These are phyloP conservation scores for Larix sibirica DNA, from an alignment of 83 land plant species.

Conservation along the genomic window DNA sequence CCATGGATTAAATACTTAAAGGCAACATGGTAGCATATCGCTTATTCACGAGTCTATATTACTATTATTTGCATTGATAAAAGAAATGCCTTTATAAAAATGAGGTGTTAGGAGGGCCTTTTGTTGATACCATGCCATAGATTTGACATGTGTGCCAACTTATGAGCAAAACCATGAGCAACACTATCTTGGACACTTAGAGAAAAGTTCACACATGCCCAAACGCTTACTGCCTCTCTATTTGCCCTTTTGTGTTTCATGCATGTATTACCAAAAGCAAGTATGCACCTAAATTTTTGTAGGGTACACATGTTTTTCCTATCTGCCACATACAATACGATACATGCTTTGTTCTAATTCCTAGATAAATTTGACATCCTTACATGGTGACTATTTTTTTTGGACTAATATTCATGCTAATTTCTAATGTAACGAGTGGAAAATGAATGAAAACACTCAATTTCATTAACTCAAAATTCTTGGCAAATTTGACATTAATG, in stretches of 20 bases:
- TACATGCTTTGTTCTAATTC: too few relatives aligned
- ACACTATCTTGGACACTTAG: slow-evolving; percentile 63
- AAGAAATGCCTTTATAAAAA: background rate
- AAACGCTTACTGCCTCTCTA: slow-evolving; percentile 74
- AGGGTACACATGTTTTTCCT: too few relatives aligned
- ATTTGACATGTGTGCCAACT: slow-evolving; percentile 74
- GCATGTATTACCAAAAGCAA: background rate
- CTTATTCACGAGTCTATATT: background rate
- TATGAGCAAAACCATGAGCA: slow-evolving; percentile 67
- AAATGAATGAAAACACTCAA: too few relatives aligned
- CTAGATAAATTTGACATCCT: too few relatives aligned
- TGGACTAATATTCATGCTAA: too few relatives aligned
- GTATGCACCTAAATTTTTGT: background rate
- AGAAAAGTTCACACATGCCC: slow-evolving; percentile 88
- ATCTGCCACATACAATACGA: too few relatives aligned
- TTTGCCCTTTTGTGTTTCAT: slow-evolving; percentile 81
- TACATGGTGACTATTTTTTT: too few relatives aligned
- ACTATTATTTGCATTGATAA: background rate
- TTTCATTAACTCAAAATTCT: background rate
- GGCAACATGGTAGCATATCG: background rate
- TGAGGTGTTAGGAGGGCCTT: background rate
- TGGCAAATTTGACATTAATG: slow-evolving; percentile 53
- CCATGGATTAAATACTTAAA: slow-evolving; percentile 33
- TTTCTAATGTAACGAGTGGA: too few relatives aligned
- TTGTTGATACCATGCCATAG: slow-evolving; percentile 78